A percentile compares a stretch with the other conserved stretches of the same genome.
These are phyloP conservation scores for Ophiostoma ulmi DNA, from an alignment of 2,329 filamentous ascomycete species.

Conservation along the genomic window DNA sequence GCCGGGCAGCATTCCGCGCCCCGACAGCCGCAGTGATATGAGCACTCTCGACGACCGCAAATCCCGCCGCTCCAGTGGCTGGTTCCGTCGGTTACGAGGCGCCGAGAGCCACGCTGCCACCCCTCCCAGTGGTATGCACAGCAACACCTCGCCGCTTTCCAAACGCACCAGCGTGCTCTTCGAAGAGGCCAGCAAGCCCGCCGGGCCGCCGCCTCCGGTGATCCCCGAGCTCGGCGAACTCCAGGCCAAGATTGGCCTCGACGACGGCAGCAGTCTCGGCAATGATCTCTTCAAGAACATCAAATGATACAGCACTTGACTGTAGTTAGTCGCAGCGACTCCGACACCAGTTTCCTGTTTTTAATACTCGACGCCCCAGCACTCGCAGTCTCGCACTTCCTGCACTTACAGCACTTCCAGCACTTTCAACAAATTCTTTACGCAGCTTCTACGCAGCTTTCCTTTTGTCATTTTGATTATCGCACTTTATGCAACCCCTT, in stretches of 20 bases:
- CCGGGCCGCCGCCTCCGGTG: constrained; percentile 54
- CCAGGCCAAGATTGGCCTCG: constrained; percentile 45
- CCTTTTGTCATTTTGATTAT: neutral
- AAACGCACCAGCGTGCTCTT: constrained; percentile 43
- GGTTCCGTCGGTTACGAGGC: constrained; percentile 52
- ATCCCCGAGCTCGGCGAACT: constrained; percentile 54
- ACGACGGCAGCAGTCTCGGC: constrained; percentile 44
- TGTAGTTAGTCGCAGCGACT: neutral
- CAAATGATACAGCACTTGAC: constrained; percentile 29
- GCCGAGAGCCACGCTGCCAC: constrained; percentile 22
- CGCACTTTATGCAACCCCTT: neutral
- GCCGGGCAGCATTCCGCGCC: constrained; percentile 38
- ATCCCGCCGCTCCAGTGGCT: constrained; percentile 52
- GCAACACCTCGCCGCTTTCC: constrained; percentile 27
- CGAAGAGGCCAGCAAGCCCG: constrained; percentile 35
- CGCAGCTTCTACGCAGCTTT: neutral
- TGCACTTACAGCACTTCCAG: neutral
- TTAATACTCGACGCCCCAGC: neutral
- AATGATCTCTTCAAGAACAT: constrained; percentile 56
- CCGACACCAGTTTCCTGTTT: constrained; percentile 2
- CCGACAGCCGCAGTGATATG: constrained; percentile 47
- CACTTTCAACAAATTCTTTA: neutral
- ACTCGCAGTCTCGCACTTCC: neutral
- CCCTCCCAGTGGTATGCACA: neutral
- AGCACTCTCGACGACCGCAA: constrained; percentile 50